Evolutionary conservation across 202 grass and related monocot species (phyloP).

Genomic region (Brachypodium distachyon): DNA sequence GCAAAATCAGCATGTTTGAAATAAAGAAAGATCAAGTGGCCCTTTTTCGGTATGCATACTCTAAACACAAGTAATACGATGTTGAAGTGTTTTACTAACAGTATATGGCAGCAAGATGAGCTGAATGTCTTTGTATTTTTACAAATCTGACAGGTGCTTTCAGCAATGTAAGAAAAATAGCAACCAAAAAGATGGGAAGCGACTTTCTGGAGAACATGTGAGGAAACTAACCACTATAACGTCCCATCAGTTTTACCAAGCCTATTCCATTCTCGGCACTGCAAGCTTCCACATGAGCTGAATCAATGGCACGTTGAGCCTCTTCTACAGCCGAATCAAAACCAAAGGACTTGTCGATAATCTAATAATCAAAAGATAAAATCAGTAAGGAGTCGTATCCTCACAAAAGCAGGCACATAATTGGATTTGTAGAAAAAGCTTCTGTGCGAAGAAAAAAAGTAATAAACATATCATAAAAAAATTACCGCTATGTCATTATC

Average conservation of each 20-base stretch:
- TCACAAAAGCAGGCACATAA: not conserved
- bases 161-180: not conserved
- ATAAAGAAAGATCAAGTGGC: not conserved
- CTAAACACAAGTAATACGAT: not conserved
- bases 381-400: not conserved
- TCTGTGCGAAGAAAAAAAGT: not conserved
- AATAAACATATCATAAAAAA: not conserved
- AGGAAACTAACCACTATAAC: slow-evolving; percentile 83
- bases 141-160: not conserved
- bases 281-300: slow-evolving; percentile 93
- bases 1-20: slow-evolving; percentile 14
- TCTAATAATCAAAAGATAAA: slow-evolving; percentile 40
- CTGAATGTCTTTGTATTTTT: not conserved
- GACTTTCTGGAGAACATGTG: slow-evolving; percentile 1
- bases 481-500: slow-evolving; percentile 96
- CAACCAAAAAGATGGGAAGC: not conserved
- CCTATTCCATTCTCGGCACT: slow-evolving; percentile 93
- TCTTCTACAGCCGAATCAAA: slow-evolving; percentile 96
- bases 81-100: slow-evolving; percentile 6
- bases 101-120: not conserved
- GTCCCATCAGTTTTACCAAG: slow-evolving; percentile 94
- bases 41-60: not conserved
- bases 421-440: not conserved
- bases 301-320: slow-evolving; percentile 92
- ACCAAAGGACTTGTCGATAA: slow-evolving; percentile 97